phyloP scores from a whole-genome alignment of 1,284 basidiomycete species.

The Ganoderma lucidum region DNA sequence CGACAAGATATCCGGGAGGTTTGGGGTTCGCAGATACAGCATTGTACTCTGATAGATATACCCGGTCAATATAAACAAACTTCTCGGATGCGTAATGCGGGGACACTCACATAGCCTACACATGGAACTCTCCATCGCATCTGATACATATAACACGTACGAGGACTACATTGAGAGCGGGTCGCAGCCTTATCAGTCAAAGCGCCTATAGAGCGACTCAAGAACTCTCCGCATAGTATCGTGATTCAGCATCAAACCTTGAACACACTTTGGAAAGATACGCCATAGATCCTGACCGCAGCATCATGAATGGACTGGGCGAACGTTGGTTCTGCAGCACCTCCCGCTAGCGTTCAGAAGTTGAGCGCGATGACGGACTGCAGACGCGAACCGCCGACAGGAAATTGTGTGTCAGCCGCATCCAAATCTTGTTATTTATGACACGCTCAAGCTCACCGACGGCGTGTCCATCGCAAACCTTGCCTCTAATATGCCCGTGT shows the following conservation, averaged over 20 bases:
- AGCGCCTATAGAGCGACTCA: conserved; percentile 1
- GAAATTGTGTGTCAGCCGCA: conserved; percentile 4
- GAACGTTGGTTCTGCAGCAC: background rate
- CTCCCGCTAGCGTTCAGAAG: conserved; percentile 6
- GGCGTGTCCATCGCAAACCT: conserved; percentile 30
- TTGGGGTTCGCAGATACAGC: background rate
- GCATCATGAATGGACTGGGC: conserved; percentile 9
- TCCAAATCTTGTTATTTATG: background rate
- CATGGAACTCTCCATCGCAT: background rate
- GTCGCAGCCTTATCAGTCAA: background rate
- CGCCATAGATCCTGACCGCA: conserved; percentile 11
- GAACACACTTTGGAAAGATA: background rate
- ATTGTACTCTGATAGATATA: background rate
- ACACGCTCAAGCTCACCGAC: conserved; percentile 24
- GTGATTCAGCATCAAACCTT: conserved; percentile 7
- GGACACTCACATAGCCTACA: background rate
- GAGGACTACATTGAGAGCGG: background rate
- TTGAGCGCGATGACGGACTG: conserved; percentile 24
- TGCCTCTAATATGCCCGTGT: conserved; percentile 27
- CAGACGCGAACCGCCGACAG: background rate
- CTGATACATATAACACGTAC: background rate
- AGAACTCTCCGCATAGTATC: background rate
- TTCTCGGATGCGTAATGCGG: background rate
- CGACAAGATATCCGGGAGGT: background rate
- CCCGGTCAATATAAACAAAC: background rate